Evolutionary conservation across 2,329 filamentous ascomycete species (phyloP), one percentile per base, ranked within the genome.

Genomic region (Colletotrichum sp.): DNA sequence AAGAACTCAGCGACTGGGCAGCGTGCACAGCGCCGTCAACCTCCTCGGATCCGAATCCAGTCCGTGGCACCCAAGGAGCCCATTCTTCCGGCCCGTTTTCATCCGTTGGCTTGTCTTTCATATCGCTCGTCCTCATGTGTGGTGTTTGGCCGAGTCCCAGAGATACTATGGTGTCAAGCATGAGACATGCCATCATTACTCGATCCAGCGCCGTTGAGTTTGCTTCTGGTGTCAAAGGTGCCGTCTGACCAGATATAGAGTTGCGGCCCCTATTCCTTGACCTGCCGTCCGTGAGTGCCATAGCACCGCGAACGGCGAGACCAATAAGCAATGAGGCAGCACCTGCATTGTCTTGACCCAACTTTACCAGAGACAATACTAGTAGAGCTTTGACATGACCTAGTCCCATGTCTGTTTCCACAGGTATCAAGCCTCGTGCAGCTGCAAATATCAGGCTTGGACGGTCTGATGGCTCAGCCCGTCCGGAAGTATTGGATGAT

Each of bases 1-100:
- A 86, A 2, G 84, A 85, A 52, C 82, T 84, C n/a, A 86, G 72
- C 6, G 85, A 83, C 44, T 86, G 84, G 3, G 82, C 82, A 3
- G 83, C 80, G 60, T 69, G 68, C 30, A 80, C 68, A 12, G 80
- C 36, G 60, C 66, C 71, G 28, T 72, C 65, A 34, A 48, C 30
- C 70, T 72, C 32, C 18, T 68, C 60, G 65, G 75, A 60, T 6
- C 85, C 84, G 65, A 87, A 86, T 5, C 83, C 85, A 6, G 81
- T 79, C 75, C 87, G 87, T 30, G 92, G 90, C 22, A 88, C 87
- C 94, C 94, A 95, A 2, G 92, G 91, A 78, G 94, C 92, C 93
- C 93, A 95, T 84, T 95, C 93, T 80, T 95, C 94, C 24, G 93
- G 84, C 2, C 92, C 92, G 79, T 94, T 92, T 81, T 94, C 92